Evolutionary conservation across 2,329 filamentous ascomycete genomes (phyloP).

Genomic region (Botrytis medusae): DNA sequence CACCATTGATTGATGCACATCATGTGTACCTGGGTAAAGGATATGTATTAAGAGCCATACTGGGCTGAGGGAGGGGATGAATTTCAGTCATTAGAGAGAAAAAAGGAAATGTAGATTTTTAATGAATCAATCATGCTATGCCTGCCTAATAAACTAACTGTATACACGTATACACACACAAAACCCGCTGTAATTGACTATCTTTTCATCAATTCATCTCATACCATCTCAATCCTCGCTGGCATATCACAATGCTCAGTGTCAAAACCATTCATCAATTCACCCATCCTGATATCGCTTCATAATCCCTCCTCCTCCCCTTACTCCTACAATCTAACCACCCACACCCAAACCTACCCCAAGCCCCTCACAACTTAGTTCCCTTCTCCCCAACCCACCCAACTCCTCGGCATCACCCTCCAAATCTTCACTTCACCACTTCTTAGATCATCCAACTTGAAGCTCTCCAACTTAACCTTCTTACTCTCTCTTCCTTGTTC

Average conservation of each 20-base stretch:
- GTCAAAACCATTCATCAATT: not conserved
- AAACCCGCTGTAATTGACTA: conserved; percentile 9
- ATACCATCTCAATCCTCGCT: not conserved
- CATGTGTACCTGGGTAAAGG: not conserved
- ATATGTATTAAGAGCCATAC: not conserved
- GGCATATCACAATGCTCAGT: not conserved
- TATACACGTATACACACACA: conserved; percentile 14
- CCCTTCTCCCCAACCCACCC: conserved; percentile 74
- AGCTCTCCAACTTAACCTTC: conserved; percentile 93
- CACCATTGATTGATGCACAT: not conserved
- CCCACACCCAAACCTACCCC: not conserved
- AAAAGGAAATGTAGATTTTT: not conserved
- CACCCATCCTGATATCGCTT: conserved; percentile 2
- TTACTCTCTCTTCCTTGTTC: conserved; percentile 92
- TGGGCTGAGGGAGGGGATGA: not conserved
- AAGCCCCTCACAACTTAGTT: not conserved
- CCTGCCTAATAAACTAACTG: conserved; percentile 17
- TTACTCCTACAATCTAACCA: not conserved
- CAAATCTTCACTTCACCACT: conserved; percentile 97
- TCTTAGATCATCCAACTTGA: conserved; percentile 85
- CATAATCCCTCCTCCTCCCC: not conserved
- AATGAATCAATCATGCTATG: conserved; percentile 20
- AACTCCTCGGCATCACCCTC: conserved; percentile 88
- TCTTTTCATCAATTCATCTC: not conserved
- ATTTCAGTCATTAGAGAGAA: not conserved